These are phyloP conservation scores for Rhodotorula sp. DNA, from an alignment of 1,284 basidiomycete genomes.

Conservation along the genomic window DNA sequence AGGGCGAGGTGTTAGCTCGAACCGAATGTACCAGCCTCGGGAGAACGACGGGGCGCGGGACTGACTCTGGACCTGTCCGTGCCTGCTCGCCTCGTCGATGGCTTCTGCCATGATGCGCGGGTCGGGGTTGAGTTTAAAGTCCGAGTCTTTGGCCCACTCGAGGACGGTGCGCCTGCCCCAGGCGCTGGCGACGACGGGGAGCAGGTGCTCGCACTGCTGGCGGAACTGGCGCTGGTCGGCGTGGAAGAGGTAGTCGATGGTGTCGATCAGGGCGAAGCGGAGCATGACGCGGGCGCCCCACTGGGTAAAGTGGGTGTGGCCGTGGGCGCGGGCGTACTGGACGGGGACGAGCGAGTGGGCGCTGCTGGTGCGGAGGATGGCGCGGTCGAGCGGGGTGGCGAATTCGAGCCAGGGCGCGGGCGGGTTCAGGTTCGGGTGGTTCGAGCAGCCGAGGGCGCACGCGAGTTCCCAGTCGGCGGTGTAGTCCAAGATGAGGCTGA, in stretches of 20 bases:
- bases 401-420: slow-evolving; percentile 65
- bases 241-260: slow-evolving; percentile 67
- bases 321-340: slow-evolving; percentile 51
- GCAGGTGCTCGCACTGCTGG: slow-evolving; percentile 34
- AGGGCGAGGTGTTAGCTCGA: not conserved
- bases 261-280: slow-evolving; percentile 69
- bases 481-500: slow-evolving; percentile 46
- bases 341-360: slow-evolving; percentile 17
- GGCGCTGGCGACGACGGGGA: slow-evolving; percentile 46
- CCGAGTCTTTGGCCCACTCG: slow-evolving; percentile 55
- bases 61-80: slow-evolving; percentile 61
- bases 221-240: slow-evolving; percentile 54
- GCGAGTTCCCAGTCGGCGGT: slow-evolving; percentile 77
- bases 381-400: slow-evolving; percentile 57
- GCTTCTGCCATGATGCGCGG: slow-evolving; percentile 37
- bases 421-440: slow-evolving; percentile 53
- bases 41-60: not conserved
- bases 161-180: slow-evolving; percentile 46
- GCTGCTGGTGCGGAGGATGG: slow-evolving; percentile 31
- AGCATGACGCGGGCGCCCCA: slow-evolving; percentile 64
- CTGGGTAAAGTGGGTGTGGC: slow-evolving; percentile 61
- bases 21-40: too few relatives aligned
- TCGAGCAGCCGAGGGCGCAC: slow-evolving; percentile 66
- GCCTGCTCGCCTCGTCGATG: slow-evolving; percentile 59
- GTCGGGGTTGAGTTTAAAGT: slow-evolving; percentile 21